These are phyloP conservation scores for Rutstroemia sydowiana DNA, from an alignment of 2,329 filamentous ascomycete species.

Conservation along the genomic window DNA sequence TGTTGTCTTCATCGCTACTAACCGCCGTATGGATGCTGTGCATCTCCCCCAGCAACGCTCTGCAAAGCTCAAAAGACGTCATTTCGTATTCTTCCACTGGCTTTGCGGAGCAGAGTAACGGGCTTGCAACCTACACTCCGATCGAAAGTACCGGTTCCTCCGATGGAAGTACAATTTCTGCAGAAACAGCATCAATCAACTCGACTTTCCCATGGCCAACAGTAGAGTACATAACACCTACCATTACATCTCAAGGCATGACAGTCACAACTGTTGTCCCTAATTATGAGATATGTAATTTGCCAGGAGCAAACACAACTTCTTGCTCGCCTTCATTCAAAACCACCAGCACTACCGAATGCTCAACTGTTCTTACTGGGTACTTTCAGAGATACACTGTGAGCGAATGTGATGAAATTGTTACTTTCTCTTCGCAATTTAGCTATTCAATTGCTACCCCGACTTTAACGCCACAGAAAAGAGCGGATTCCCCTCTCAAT, in stretches of 20 bases:
- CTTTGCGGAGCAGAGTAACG: neutral
- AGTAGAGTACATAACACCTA: constrained; percentile 7
- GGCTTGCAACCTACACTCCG: neutral
- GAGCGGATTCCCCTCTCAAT: neutral
- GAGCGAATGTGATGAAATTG: constrained; percentile 21
- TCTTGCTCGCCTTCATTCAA: constrained; percentile 17
- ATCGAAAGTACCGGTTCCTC: neutral
- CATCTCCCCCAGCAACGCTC: neutral
- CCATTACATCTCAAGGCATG: constrained; percentile 14
- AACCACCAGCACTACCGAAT: constrained; percentile 15
- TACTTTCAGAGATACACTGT: constrained; percentile 19
- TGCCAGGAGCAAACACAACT: constrained; percentile 12
- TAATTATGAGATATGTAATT: constrained; percentile 19
- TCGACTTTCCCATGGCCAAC: constrained; percentile 13
- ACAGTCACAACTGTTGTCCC: constrained; percentile 17
- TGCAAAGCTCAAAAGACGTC: neutral
- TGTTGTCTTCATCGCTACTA: neutral
- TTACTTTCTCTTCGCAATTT: constrained; percentile 24
- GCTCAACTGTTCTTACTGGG: constrained; percentile 21
- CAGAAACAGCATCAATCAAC: constrained; percentile 2
- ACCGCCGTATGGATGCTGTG: neutral
- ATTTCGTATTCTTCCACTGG: neutral
- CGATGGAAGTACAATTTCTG: neutral
- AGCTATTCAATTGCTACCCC: constrained; percentile 18
- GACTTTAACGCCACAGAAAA: constrained; percentile 1